These are phyloP conservation scores for Cylindrotheca fusiformis DNA, from an alignment of 108 stramenopile genomes.

Conservation along the genomic window DNA sequence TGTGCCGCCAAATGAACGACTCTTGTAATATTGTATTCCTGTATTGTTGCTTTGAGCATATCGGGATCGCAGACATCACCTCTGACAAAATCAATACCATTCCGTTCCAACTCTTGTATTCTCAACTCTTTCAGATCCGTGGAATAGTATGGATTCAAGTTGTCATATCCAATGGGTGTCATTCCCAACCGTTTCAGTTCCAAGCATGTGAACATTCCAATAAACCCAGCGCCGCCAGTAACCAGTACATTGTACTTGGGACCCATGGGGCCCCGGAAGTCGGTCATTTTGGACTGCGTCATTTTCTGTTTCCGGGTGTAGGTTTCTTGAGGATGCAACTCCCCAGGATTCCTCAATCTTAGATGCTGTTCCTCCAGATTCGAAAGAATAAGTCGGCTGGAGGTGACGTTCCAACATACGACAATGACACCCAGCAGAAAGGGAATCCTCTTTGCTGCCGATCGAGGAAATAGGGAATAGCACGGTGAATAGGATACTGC, in stretches of 20 bases:
- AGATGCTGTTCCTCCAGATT: too few species aligned
- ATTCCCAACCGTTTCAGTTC: constrained; percentile 32
- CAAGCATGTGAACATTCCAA: constrained; percentile 36
- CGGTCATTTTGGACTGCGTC: not conserved
- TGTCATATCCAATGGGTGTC: constrained; percentile 41
- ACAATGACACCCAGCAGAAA: too few species aligned
- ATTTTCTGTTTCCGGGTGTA: constrained; percentile 6
- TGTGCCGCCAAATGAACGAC: constrained; percentile 39
- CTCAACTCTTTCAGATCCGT: constrained; percentile 21
- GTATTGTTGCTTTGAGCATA: constrained; percentile 22
- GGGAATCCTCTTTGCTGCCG: too few species aligned
- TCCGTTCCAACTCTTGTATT: constrained; percentile 22
- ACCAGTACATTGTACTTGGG: constrained; percentile 39
- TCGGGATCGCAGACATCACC: constrained; percentile 34
- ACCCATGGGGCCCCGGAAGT: constrained; percentile 24
- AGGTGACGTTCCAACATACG: too few species aligned
- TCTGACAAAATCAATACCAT: constrained; percentile 25
- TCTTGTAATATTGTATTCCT: constrained; percentile 32
- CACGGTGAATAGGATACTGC: too few species aligned
- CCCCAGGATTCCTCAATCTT: too few species aligned
- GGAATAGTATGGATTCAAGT: constrained; percentile 32
- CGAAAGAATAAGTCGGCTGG: too few species aligned
- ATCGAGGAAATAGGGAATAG: too few species aligned
- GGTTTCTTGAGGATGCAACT: constrained; percentile 10
- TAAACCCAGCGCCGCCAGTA: constrained; percentile 35